Conservation (phyloP, 2,329 filamentous ascomycete species). For the Hymenoscyphus albidus region DNA sequence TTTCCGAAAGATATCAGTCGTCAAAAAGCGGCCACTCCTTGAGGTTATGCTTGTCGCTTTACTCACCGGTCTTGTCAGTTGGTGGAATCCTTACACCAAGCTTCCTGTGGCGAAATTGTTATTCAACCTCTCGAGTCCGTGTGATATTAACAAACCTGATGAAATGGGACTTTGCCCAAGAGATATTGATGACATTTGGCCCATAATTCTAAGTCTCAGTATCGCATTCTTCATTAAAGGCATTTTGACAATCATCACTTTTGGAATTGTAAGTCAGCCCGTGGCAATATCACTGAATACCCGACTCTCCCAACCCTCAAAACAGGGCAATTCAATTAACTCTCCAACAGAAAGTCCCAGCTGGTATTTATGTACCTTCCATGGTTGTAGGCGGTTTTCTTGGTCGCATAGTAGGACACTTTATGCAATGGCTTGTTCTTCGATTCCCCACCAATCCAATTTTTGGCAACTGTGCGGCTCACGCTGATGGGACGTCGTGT, state of each 20-base stretch:
- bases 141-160: slow-evolving; percentile 63
- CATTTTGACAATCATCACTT: slow-evolving; percentile 82
- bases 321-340: background rate
- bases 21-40: slow-evolving; percentile 79
- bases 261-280: slow-evolving; percentile 65
- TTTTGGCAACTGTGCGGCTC: slow-evolving; percentile 69
- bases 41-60: slow-evolving; percentile 87
- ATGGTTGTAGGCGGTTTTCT: slow-evolving; percentile 97
- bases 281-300: background rate
- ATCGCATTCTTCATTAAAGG: slow-evolving; percentile 87
- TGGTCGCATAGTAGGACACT: slow-evolving; percentile 82
- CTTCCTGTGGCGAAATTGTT: slow-evolving; percentile 86
- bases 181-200: slow-evolving; percentile 69
- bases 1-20: slow-evolving; percentile 74
- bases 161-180: slow-evolving; percentile 74
- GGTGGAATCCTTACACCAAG: slow-evolving; percentile 90
- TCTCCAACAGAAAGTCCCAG: slow-evolving; percentile 71
- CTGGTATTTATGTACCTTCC: slow-evolving; percentile 95
- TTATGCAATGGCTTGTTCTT: slow-evolving; percentile 76
- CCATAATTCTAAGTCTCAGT: slow-evolving; percentile 66
- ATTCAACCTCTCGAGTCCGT: slow-evolving; percentile 86
- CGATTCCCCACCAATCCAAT: slow-evolving; percentile 66
- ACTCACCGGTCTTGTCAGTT: slow-evolving; percentile 78
- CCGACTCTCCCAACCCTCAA: background rate
- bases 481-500: slow-evolving; percentile 69